phyloP scores from a whole-genome alignment of 1,284 basidiomycete species.

The Rhodotorula sp. region DNA sequence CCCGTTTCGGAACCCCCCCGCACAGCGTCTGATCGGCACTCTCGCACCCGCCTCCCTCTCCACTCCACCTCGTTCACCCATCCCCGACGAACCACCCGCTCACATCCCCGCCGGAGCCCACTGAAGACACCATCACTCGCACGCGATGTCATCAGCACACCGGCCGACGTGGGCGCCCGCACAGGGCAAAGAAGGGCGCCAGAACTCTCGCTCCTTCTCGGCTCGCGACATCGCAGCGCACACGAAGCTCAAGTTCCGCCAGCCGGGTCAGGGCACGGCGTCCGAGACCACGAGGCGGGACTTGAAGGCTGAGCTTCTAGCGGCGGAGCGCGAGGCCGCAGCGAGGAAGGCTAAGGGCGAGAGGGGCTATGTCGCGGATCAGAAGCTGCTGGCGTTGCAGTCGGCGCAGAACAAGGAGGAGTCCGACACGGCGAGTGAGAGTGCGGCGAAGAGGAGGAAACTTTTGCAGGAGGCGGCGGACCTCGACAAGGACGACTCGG shows the following conservation, averaged over 20 bases:
- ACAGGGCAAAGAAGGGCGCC: constrained; percentile 39
- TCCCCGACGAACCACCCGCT: too few relatives aligned
- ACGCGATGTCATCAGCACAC: constrained; percentile 39
- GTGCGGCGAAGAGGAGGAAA: constrained; percentile 70
- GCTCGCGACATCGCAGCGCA: constrained; percentile 83
- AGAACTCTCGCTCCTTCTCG: constrained; percentile 39
- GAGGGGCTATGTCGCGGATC: constrained; percentile 44
- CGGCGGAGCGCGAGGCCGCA: constrained; percentile 72
- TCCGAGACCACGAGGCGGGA: constrained; percentile 73
- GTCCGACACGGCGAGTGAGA: constrained; percentile 54
- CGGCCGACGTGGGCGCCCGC: constrained; percentile 46
- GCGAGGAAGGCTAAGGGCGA: constrained; percentile 73
- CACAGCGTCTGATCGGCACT: neutral
- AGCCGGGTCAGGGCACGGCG: constrained; percentile 43
- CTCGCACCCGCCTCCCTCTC: neutral
- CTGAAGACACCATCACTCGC: neutral
- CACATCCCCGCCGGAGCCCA: neutral
- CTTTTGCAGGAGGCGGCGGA: constrained; percentile 77
- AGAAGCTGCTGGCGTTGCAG: constrained; percentile 29
- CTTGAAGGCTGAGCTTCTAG: constrained; percentile 72
- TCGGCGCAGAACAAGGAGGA: constrained; percentile 11
- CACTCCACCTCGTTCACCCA: neutral
- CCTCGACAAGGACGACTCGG: constrained; percentile 61
- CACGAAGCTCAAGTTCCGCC: constrained; percentile 95
- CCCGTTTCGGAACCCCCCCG: neutral